A percentile compares a stretch with the other conserved stretches of the same genome.
phyloP scores from a whole-genome alignment of 2,329 filamentous ascomycete species.

The Exophiala calicioides region DNA sequence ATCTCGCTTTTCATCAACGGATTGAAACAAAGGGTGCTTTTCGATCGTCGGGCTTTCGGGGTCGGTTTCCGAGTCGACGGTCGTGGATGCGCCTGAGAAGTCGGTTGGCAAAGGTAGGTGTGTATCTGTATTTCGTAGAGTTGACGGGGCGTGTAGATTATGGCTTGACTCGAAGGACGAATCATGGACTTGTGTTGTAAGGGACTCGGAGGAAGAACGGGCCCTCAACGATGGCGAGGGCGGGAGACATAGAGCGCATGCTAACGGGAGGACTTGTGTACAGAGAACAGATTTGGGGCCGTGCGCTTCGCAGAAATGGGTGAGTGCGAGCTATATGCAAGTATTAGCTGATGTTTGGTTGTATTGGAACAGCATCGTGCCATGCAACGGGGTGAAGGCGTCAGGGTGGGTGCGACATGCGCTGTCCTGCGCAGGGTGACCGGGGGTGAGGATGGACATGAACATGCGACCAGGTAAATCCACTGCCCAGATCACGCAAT shows the following conservation, averaged over 20 bases:
- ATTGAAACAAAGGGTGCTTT: conserved; percentile 53
- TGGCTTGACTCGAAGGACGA: conserved; percentile 16
- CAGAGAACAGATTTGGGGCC: conserved; percentile 64
- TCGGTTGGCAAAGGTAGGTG: conserved; percentile 33
- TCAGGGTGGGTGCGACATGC: conserved; percentile 7
- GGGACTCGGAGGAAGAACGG: conserved; percentile 37
- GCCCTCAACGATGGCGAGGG: conserved; percentile 43
- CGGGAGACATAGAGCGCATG: conserved; percentile 55
- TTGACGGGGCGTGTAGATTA: conserved; percentile 10
- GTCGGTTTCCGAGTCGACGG: conserved; percentile 28
- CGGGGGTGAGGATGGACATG: not conserved
- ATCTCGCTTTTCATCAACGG: conserved; percentile 15
- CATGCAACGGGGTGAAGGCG: conserved; percentile 5
- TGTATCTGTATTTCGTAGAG: conserved; percentile 27
- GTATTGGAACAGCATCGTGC: conserved; percentile 6
- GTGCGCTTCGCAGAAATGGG: conserved; percentile 65
- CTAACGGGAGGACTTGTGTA: conserved; percentile 58
- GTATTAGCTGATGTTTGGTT: conserved; percentile 4
- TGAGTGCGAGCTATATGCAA: conserved; percentile 57
- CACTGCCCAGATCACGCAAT: not conserved
- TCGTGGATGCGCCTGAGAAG: conserved; percentile 33
- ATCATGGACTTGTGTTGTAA: conserved; percentile 23
- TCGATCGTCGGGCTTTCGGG: conserved; percentile 41
- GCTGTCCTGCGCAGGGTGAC: conserved; percentile 19
- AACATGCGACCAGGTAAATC: not conserved